These are phyloP conservation scores for Phytophthora parvispora DNA, from an alignment of 352 stramenopile genomes.

Conservation along the genomic window DNA sequence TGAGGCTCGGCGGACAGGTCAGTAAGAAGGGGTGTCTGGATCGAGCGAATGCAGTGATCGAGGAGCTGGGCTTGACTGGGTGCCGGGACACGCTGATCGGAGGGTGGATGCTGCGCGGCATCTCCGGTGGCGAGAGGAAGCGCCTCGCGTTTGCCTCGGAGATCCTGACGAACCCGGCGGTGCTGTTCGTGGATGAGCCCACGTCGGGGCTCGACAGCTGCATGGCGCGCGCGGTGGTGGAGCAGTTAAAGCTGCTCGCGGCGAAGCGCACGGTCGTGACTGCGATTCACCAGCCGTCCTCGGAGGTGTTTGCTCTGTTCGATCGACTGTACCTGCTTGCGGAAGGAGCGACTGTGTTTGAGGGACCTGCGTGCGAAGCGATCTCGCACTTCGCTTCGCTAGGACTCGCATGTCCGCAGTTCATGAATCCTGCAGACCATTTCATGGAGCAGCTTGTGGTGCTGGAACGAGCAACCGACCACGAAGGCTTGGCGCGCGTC, in stretches of 20 bases:
- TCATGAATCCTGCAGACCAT: conserved; percentile 56
- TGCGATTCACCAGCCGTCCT: conserved; percentile 89
- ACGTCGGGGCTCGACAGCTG: conserved; percentile 64
- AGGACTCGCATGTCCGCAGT: conserved; percentile 45
- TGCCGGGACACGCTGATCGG: conserved; percentile 64
- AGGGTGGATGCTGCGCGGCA: conserved; percentile 53
- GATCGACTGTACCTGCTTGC: conserved; percentile 49
- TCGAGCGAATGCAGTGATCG: conserved; percentile 52
- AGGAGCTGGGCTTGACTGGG: conserved; percentile 50
- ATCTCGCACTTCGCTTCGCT: conserved; percentile 44
- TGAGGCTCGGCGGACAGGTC: conserved; percentile 62
- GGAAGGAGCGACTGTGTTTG: conserved; percentile 45
- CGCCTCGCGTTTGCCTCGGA: conserved; percentile 82
- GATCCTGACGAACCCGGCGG: conserved; percentile 73
- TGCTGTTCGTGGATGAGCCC: conserved; percentile 88
- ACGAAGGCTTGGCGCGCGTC: conserved; percentile 33
- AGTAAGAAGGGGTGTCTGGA: conserved; percentile 21
- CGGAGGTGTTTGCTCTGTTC: conserved; percentile 51
- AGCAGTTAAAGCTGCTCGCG: conserved; percentile 67
- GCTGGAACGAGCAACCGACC: conserved; percentile 42
- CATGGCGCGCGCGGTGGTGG: conserved; percentile 56
- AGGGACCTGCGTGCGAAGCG: conserved; percentile 37
- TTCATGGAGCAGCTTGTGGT: conserved; percentile 65
- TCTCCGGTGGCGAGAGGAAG: conserved; percentile 85
- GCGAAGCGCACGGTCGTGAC: conserved; percentile 80